Base-by-base conservation (phyloP, 306 rosid species). In the Coriaria nepalensis region DNA sequence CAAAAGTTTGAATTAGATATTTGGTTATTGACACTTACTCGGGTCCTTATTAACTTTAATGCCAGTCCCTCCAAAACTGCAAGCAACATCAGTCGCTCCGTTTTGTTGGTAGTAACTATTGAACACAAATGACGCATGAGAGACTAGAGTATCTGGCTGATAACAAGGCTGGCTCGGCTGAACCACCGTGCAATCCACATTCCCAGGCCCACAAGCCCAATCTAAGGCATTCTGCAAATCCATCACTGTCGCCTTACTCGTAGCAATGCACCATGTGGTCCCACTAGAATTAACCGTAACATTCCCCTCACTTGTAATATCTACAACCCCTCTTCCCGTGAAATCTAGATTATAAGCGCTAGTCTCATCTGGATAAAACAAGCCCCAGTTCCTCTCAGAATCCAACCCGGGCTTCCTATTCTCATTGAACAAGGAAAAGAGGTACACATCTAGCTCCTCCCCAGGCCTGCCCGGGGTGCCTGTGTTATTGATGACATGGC, bases 141-240 rank as follows among this genome's bases (percentile, higher is more conserved):
- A 82, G 35, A 49, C 83, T 13, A 76, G 55, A 66, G 73, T 82
- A 70, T 92, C 94, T 11, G 98, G 98, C 65, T 85, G 86, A 40
- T 64, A 92, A 68, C 96, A 92, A 45, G 98, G 94, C 56, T 92
- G 94, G 70, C 96, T 92, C 35, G 98, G 96, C 74, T 92, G 96
- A 63, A 85, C 78, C 4, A 94, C 76, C 0, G 85, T 79, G 60
- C 98, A 85, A 66, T 90, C 98, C 60, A 90, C 94, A 56, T 90
- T 85, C 55, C 98, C 98, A 43, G 94, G 63, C 56, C 98, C 87
- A 66, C 98, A 90, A 14, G 96, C 98, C 98, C 94, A 90, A 57
- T 90, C 87, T 49, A 90, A 49, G 40, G 98, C 98, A 55, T 79
- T 90, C 57, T 90, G 92, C 81, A 90, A 73, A 59, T 85, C 95